Base-by-base conservation (phyloP, 345 rosid genomes). In the Laguncularia racemosa region DNA sequence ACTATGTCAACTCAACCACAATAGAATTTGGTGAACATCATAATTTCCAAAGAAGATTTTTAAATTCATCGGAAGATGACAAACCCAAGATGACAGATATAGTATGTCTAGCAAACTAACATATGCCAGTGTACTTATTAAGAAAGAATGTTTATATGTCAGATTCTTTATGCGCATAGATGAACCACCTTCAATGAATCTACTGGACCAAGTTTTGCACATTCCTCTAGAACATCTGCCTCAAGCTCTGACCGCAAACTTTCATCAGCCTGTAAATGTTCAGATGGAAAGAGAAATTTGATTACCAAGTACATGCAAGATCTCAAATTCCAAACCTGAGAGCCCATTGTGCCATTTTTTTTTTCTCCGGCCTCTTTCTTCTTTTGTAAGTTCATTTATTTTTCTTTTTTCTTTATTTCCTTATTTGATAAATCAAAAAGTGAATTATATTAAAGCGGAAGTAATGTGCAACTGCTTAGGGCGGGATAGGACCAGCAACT, bases 141-240 rank as follows among this genome's bases (percentile, higher is more conserved):
- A 40, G 33, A 23, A 52, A 20, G 20, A 44, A 44, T 20, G 48
- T 15, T 4, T 7, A 43, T 17, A 52, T 23, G 40, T 18, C 59
- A 1, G 51, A 18, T 40, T 16, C 57, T 49, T 53, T 64, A 19
- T 28, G 40, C 7, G 19, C 28, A 18, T 6, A 55, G 55, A 38
- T 48, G 16, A 38, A 56, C 60, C 67, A 88, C 99, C 96, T 95
- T 95, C 63, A 95, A 81, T 0, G 76, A 81, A 54, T 90, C 95
- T 55, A 85, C 59, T 12, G 91, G 95, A 61, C 96, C 97, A 61
- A 90, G 78, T 73, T 90, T 95, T 59, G 17, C 50, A 58, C 95
- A 90, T 76, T 95, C 99, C 64, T 82, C 97, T 77, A 67, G 72
- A 70, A 90, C 78, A 68, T 90, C 99, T 48, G 74, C 80, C 72